Conservation (phyloP, 192 early-diverging fungal species). For the Spinellus fusiger region DNA sequence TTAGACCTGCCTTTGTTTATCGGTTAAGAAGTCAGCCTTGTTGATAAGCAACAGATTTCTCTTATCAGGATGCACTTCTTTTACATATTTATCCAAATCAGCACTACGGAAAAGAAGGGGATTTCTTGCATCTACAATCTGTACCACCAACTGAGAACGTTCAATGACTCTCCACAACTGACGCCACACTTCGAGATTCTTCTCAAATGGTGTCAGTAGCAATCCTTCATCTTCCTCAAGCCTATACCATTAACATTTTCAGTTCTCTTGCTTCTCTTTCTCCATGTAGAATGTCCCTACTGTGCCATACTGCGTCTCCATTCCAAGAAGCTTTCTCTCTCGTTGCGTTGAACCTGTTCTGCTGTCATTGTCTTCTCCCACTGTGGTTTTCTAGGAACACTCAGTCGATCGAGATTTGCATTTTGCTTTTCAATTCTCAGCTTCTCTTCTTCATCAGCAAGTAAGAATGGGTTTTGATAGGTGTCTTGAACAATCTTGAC, state of each 20-base stretch:
- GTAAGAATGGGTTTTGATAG: conserved; percentile 79
- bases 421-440: conserved; percentile 72
- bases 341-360: conserved; percentile 69
- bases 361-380: conserved; percentile 87
- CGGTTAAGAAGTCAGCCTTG: conserved; percentile 96
- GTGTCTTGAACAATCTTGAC: conserved; percentile 72
- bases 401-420: conserved; percentile 66
- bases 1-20: conserved; percentile 61
- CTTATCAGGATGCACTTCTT: conserved; percentile 83
- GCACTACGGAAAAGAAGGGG: conserved; percentile 85
- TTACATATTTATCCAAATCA: conserved; percentile 89
- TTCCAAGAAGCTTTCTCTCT: conserved; percentile 83
- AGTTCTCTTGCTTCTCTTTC: not conserved
- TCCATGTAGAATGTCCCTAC: conserved; percentile 21
- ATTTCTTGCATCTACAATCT: conserved; percentile 98
- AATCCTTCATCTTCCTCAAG: conserved; percentile 92
- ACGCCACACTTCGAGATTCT: conserved; percentile 98
- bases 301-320: conserved; percentile 86
- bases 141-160: conserved; percentile 89
- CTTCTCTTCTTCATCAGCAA: conserved; percentile 71
- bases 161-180: conserved; percentile 99
- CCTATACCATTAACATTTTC: conserved; percentile 19
- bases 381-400: conserved; percentile 80
- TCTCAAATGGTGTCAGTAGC: conserved; percentile 95
- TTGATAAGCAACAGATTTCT: conserved; percentile 90